Evolutionary conservation across 2,329 filamentous ascomycete genomes (phyloP).

Genomic region (Alternaria solani): DNA sequence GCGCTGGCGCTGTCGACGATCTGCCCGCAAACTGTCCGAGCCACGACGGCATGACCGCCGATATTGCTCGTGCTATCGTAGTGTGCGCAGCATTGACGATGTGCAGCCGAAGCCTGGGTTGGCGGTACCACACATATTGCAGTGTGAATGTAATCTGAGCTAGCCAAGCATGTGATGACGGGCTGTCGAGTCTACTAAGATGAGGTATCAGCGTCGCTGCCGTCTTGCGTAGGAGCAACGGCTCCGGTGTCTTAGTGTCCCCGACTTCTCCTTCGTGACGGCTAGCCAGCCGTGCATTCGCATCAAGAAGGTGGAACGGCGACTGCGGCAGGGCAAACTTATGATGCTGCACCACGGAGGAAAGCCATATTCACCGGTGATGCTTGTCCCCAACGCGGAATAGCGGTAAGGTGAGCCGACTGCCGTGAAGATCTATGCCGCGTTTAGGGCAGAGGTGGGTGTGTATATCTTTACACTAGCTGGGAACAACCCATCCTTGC

Average conservation of each 20-base stretch:
- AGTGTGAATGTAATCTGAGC: conserved; percentile 2
- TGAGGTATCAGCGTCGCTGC: conserved; percentile 2
- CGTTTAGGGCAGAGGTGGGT: conserved; percentile 25
- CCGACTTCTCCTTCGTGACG: conserved; percentile 6
- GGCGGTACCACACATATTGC: conserved; percentile 32
- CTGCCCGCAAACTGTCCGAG: conserved; percentile 48
- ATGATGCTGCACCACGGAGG: conserved; percentile 7
- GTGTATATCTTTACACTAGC: conserved; percentile 30
- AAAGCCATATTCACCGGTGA: conserved; percentile 12
- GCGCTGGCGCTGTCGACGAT: conserved; percentile 45
- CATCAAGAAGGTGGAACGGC: conserved; percentile 19
- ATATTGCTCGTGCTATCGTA: conserved; percentile 30
- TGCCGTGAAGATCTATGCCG: conserved; percentile 26
- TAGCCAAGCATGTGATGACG: conserved; percentile 8
- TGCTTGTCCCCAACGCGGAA: conserved; percentile 39
- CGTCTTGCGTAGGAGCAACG: neutral
- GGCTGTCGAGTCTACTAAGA: neutral
- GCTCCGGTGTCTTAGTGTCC: conserved; percentile 10
- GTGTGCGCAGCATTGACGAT: conserved; percentile 31
- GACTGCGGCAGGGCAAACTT: conserved; percentile 16
- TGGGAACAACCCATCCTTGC: conserved; percentile 29
- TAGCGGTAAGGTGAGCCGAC: conserved; percentile 41
- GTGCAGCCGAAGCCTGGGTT: conserved; percentile 40
- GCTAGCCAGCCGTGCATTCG: conserved; percentile 13
- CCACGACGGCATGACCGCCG: conserved; percentile 28